These are phyloP conservation scores for Fusarium irregulare DNA, from an alignment of 2,329 filamentous ascomycete species.

Conservation along the genomic window DNA sequence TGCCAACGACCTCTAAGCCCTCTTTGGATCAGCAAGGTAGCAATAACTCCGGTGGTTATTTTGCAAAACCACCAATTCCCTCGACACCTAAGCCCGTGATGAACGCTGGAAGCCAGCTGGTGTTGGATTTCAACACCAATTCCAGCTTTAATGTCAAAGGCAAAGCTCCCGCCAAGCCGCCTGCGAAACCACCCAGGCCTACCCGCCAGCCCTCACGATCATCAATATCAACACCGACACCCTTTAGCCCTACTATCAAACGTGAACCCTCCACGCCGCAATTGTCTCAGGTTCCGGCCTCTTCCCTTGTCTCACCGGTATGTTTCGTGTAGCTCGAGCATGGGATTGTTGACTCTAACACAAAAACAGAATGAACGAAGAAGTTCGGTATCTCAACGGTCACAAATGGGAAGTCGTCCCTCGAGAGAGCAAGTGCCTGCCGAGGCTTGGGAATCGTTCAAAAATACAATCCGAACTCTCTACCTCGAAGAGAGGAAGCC, in stretches of 20 bases:
- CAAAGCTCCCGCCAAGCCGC: constrained; percentile 51
- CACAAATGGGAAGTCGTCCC: constrained; percentile 50
- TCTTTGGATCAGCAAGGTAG: constrained; percentile 39
- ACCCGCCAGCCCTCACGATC: constrained; percentile 42
- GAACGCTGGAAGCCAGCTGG: constrained; percentile 51
- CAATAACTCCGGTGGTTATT: constrained; percentile 46
- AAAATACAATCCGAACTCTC: constrained; percentile 57
- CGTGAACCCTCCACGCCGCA: constrained; percentile 49
- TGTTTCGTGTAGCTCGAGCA: constrained; percentile 17
- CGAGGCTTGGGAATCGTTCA: constrained; percentile 61
- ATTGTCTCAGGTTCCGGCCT: constrained; percentile 40
- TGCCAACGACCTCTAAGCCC: constrained; percentile 44
- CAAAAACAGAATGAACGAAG: constrained; percentile 44
- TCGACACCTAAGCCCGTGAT: constrained; percentile 55
- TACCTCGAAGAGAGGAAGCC: constrained; percentile 63
- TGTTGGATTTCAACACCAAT: constrained; percentile 52
- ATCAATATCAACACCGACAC: constrained; percentile 36
- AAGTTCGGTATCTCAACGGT: constrained; percentile 46
- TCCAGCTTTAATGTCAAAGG: constrained; percentile 49
- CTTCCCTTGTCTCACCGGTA: constrained; percentile 45
- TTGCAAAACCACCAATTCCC: constrained; percentile 53
- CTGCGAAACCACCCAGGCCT: constrained; percentile 45
- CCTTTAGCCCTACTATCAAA: constrained; percentile 46
- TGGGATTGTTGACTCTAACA: constrained; percentile 11
- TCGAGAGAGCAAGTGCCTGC: constrained; percentile 59